Conservation (phyloP, 1,139 yeast genomes). For the Arxiozyma bovina region DNA sequence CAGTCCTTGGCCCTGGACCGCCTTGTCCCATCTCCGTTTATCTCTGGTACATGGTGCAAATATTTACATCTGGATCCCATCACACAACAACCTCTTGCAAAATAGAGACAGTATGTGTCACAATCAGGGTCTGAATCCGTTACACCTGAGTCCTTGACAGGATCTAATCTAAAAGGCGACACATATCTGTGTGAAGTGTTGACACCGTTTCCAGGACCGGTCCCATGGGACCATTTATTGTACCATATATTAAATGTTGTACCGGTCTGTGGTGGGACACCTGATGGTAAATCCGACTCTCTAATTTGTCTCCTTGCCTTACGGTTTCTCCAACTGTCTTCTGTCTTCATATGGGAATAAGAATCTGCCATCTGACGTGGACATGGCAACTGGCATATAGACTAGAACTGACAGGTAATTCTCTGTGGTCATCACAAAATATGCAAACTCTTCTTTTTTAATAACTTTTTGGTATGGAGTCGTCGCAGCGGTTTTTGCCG, state of each 20-base stretch:
- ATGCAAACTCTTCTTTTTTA: too few species aligned
- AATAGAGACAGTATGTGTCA: conserved; percentile 60
- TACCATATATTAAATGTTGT: conserved; percentile 82
- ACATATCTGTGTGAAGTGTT: conserved; percentile 31
- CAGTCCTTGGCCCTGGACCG: conserved; percentile 61
- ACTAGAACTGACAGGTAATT: too few species aligned
- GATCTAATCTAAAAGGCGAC: conserved; percentile 48
- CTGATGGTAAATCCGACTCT: conserved; percentile 51
- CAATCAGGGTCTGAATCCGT: conserved; percentile 52
- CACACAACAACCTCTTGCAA: conserved; percentile 82
- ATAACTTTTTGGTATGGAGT: too few species aligned
- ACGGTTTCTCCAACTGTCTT: conserved; percentile 24
- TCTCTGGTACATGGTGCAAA: conserved; percentile 66
- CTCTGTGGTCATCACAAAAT: too few species aligned
- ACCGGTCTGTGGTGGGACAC: conserved; percentile 67
- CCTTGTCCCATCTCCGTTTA: conserved; percentile 34
- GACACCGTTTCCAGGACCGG: conserved; percentile 11
- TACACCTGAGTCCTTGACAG: conserved; percentile 59
- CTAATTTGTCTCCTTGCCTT: conserved; percentile 70
- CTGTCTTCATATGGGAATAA: neutral
- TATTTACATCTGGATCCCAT: conserved; percentile 69
- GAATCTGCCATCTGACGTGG: too few species aligned
- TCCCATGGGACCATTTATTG: conserved; percentile 74
- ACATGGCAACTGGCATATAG: too few species aligned
- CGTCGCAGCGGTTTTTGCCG: too few species aligned